Evolutionary conservation across 2,329 filamentous ascomycete species (phyloP).

Genomic region (Exserohilum turcica): DNA sequence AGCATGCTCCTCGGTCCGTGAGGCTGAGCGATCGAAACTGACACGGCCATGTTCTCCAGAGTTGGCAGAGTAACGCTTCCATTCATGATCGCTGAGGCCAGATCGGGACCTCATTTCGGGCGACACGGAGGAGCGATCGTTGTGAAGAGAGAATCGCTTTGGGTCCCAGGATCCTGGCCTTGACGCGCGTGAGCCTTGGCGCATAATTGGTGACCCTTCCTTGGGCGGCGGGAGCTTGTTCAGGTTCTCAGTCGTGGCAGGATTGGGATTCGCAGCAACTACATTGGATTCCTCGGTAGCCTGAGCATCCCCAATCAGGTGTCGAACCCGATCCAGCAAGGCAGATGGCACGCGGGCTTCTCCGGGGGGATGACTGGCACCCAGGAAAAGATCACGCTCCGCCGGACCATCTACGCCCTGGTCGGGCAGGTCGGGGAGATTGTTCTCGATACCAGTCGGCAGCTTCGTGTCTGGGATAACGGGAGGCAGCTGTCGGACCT

Average conservation of each 20-base stretch:
- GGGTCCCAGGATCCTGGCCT: slow-evolving; percentile 37
- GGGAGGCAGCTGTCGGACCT: slow-evolving; percentile 13
- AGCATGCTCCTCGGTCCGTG: slow-evolving; percentile 47
- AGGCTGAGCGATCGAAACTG: slow-evolving; percentile 46
- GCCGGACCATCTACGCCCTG: slow-evolving; percentile 5
- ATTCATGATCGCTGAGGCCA: slow-evolving; percentile 36
- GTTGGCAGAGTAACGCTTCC: slow-evolving; percentile 38
- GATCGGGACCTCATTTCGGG: slow-evolving; percentile 29
- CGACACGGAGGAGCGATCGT: slow-evolving; percentile 37
- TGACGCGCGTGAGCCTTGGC: slow-evolving; percentile 32
- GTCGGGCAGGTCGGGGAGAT: slow-evolving; percentile 25
- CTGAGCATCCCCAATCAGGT: slow-evolving; percentile 29
- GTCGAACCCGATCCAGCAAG: slow-evolving; percentile 34
- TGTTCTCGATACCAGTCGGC: slow-evolving; percentile 29
- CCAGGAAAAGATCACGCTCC: slow-evolving; percentile 19
- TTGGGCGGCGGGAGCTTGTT: slow-evolving; percentile 20
- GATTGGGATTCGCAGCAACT: slow-evolving; percentile 8
- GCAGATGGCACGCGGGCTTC: slow-evolving; percentile 30
- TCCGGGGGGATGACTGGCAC: slow-evolving; percentile 17
- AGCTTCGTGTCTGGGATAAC: slow-evolving; percentile 8
- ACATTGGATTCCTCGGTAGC: slow-evolving; percentile 17
- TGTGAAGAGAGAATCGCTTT: slow-evolving; percentile 35
- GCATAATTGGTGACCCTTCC: slow-evolving; percentile 27
- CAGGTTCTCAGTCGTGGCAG: slow-evolving; percentile 19
- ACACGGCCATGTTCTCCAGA: slow-evolving; percentile 42